Evolutionary conservation across 257 asterid genomes (phyloP), one percentile per base, ranked within the genome.

Genomic region (Schizonepeta tenuifolia): DNA sequence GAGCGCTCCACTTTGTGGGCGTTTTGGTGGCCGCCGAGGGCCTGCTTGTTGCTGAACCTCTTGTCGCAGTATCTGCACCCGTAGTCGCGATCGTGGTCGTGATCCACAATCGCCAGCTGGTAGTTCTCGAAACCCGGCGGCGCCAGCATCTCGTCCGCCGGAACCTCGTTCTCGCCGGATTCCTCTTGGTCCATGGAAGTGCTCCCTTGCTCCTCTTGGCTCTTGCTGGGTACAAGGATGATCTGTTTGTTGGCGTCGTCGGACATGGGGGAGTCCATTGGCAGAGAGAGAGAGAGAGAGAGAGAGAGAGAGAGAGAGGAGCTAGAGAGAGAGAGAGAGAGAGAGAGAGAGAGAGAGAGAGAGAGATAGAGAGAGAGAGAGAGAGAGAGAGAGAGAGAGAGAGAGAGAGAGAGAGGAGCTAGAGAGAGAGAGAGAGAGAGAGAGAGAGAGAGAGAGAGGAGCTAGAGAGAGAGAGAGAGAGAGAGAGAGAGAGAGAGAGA

Each of bases 11-110:
- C 41, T 13, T 72, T 72, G 71, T 72, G 77, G 2, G 70, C 71
- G 9, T 72, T 72, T 8, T 72, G 77, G 46, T 72, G 77, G 28
- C 76, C 77, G 2, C 77, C 70, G 3, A 72, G 26, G 0, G 70
- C 70, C 63, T 72, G 77, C 14, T 63, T 72, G 56, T 63, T 72
- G 33, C 46, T 62, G 18, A 72, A 72, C 18, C 3, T 72, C 33
- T 72, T 72, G 2, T 36, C 11, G 35, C 77, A 72, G 65, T 50
- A 72, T 0, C 28, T 5, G 57, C 71, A 72, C 0, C 65, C 55
- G 31, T 72, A 62, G 44, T 49, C 70, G 1, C 55, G 41, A 1
- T 71, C 69, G 51, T 12, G 22, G 0, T 71, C 69, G 51, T 12
- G 22, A 0, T 55, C 57, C 5, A 7, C 17, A 0, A 67, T 6